Percentiles rank a stretch among this genome's conserved stretches.
These are phyloP conservation scores for Nadsonia starkeyi-henricii DNA, from an alignment of 1,139 yeast genomes.

Conservation along the genomic window DNA sequence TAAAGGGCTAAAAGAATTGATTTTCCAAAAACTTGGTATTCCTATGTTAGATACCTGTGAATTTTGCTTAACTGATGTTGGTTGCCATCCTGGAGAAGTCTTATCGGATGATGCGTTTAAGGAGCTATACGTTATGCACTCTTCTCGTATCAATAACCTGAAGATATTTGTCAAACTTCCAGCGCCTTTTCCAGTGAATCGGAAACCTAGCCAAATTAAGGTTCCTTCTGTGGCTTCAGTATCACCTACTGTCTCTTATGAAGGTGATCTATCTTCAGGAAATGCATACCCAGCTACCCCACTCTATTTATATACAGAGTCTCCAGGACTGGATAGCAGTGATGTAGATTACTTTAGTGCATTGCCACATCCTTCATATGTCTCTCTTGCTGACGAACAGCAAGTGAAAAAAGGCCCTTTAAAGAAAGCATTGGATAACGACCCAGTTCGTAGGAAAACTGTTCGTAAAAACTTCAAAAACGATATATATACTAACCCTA, in stretches of 20 bases:
- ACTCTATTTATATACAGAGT: slow-evolving; percentile 4
- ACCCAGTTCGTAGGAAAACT: neutral
- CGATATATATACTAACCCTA: neutral
- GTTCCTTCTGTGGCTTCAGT: neutral
- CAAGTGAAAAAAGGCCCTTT: neutral
- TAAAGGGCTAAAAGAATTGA: slow-evolving; percentile 26
- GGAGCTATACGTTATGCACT: slow-evolving; percentile 12
- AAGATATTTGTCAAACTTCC: neutral
- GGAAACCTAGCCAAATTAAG: neutral
- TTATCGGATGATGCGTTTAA: slow-evolving; percentile 39
- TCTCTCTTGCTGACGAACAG: neutral
- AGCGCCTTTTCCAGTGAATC: neutral
- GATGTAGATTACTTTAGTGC: neutral
- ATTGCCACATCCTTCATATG: neutral
- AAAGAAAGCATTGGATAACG: neutral
- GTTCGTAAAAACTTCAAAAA: neutral
- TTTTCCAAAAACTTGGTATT: slow-evolving; percentile 31
- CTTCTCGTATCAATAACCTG: neutral
- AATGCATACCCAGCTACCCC: slow-evolving; percentile 6
- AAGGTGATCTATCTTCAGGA: neutral
- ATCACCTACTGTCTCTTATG: neutral
- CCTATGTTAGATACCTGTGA: slow-evolving; percentile 31
- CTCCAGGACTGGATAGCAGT: neutral
- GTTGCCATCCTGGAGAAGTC: slow-evolving; percentile 47
- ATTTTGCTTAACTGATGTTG: slow-evolving; percentile 61